Conservation (phyloP, 2,329 filamentous ascomycete species). For the Blumeria graminis region DNA sequence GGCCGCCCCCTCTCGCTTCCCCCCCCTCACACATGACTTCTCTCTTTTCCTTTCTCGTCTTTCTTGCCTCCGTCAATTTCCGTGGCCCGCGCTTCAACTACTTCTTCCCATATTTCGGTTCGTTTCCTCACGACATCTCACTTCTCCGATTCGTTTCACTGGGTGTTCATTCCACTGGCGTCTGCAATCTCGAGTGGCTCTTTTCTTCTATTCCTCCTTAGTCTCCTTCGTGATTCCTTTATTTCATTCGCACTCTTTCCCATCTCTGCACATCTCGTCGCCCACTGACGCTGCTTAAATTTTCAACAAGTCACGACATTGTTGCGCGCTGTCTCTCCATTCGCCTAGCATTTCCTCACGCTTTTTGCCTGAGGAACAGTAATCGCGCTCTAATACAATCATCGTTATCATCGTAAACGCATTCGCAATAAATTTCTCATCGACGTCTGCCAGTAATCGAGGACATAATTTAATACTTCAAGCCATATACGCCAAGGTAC, state of each 20-base stretch:
- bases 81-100: too few relatives aligned
- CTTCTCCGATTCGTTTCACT: too few relatives aligned
- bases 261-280: constrained; percentile 7
- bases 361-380: background rate
- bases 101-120: too few relatives aligned
- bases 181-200: constrained; percentile 5
- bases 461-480: too few relatives aligned
- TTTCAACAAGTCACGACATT: constrained; percentile 4
- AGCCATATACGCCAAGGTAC: too few relatives aligned
- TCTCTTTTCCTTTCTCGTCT: too few relatives aligned
- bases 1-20: too few relatives aligned
- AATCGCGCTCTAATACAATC: background rate
- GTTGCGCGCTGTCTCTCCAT: constrained; percentile 10
- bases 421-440: background rate
- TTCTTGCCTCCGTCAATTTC: too few relatives aligned
- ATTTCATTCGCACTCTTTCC: constrained; percentile 9
- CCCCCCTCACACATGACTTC: too few relatives aligned
- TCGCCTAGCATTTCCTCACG: constrained; percentile 7
- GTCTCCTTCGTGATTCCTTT: constrained; percentile 10
- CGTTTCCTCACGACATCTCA: too few relatives aligned
- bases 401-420: background rate
- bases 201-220: constrained; percentile 11
- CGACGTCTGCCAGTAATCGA: too few relatives aligned
- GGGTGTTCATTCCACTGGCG: constrained; percentile 3
- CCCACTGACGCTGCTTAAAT: constrained; percentile 1